Evolutionary conservation across 2,329 filamentous ascomycete species (phyloP), one percentile per base, ranked within the genome.

Genomic region (Diaporthe eres): DNA sequence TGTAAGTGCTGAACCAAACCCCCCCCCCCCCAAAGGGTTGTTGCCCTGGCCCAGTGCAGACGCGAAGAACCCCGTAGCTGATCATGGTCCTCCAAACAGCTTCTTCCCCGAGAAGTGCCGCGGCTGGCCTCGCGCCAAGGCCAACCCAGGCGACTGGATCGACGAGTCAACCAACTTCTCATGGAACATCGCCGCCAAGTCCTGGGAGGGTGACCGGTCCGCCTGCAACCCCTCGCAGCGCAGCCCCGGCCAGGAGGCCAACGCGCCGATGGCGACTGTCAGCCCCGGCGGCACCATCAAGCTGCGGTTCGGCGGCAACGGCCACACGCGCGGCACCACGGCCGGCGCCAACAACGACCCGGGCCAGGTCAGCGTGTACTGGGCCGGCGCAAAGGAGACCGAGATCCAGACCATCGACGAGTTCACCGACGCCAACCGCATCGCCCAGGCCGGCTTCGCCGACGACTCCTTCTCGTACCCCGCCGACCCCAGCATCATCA

Each of bases 231-330:
- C 65, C 3, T 70, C 65, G 34, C 65, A 70, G 65, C 65, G 65
- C 65, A 70, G 65, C 49, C 65, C 65, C 5, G 49, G 49, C 47
- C 65, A 70, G 49, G 65, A 55, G 65, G 34, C 65, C 65, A 55
- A 37, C 65, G 65, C 65, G n/a, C 65, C 65, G 8, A 70, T 70
- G 65, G 65, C 65, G n/a, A 55, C 49, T 5, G 65, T 55, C 65
- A 70, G 65, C 65, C 65, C 65, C 65, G 65, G 65, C 49, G 65
- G 65, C 34, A 70, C 65, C 47, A 70, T 70, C 65, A 70, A 70
- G 65, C 65, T 70, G 65, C 17, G 65, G 34, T 70, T 28, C 49
- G 65, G 65, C 65, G 65, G 65, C 49, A 70, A 70, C 65, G 65
- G 65, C 47, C 65, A 70, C 65, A 70, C 65, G 3, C 65, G 65